Evolutionary conservation across 805 yeast species (phyloP), one percentile per base, ranked within the genome.

Genomic region (Barnettozyma sp.): DNA sequence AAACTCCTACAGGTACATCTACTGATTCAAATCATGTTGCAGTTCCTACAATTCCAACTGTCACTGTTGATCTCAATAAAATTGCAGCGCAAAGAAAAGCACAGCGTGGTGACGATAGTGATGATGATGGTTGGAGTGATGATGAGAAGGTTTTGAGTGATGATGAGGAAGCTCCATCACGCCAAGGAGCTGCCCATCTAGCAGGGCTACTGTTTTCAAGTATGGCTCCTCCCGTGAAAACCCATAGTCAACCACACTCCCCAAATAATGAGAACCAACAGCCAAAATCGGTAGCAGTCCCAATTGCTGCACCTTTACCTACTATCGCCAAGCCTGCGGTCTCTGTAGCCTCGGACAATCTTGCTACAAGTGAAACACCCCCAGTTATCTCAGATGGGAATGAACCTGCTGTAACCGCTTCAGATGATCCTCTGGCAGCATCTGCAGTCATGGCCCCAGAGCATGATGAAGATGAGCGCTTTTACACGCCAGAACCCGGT

Each of bases 61-160:
- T 23, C 10, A 16, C 17, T n/a, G 60, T 77, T 44, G 84, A 79
- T 50, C 61, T 72, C 1, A 66, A 66, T 42, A 73, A 75, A 41
- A 73, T 82, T 20, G 80, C 76, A 38, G 80, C 78, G 3, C 88
- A 82, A 56, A 67, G 92, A 57, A 75, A 71, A 19, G 73, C 83
- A 7, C 90, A 82, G 54, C 67, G 88, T 56, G 69, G 70, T 13
- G 38, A 58, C 22, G 62, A 52, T 30, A 50, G 52, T 20, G 58
- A 52, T 34, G 57, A 55, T 33, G 62, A 59, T 36, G 63, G 55
- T 39, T 58, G 58, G 41, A 54, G 62, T 56, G 50, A 44, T 20
- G 53, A 57, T 19, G 63, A 57, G 35, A 58, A 14, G 47, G 48
- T 14, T 45, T 42, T 17, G 38, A 48, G 48, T 26, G 62, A 56